Conservation (phyloP, 2,329 filamentous ascomycete genomes). For the Xylaria sp. region DNA sequence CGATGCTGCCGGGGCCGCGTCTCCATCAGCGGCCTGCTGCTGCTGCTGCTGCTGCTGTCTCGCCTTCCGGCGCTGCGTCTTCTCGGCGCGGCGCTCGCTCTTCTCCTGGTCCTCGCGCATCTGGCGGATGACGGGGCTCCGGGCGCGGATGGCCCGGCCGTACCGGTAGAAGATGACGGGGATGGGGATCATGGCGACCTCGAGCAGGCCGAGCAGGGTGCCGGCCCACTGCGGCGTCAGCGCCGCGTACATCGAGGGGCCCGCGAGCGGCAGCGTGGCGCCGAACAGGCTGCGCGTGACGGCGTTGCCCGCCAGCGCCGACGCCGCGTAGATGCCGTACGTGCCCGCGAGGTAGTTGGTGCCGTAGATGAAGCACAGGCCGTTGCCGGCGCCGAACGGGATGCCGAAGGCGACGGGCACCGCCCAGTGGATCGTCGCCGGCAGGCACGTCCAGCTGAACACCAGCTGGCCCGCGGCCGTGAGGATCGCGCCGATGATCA, state of each 20-base stretch:
- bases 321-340: constrained; percentile 82
- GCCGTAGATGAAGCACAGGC: constrained; percentile 78
- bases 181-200: constrained; percentile 75
- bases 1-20: background rate
- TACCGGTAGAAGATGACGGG: constrained; percentile 76
- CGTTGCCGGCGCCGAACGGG: constrained; percentile 78
- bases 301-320: constrained; percentile 77
- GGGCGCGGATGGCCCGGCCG: constrained; percentile 55
- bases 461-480: constrained; percentile 79
- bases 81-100: constrained; percentile 40
- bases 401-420: constrained; percentile 76
- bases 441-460: constrained; percentile 87
- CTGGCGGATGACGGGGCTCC: constrained; percentile 51
- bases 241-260: constrained; percentile 68
- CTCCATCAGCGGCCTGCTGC: constrained; percentile 7
- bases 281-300: constrained; percentile 74
- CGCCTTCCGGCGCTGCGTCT: constrained; percentile 31
- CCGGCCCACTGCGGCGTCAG: constrained; percentile 79
- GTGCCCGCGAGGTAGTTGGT: constrained; percentile 78
- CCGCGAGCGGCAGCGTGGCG: constrained; percentile 77
- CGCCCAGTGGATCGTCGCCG: constrained; percentile 78
- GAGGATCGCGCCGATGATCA: constrained; percentile 75
- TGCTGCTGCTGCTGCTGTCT: too few species aligned
- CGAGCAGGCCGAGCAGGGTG: constrained; percentile 73
- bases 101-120: constrained; percentile 50